A percentile compares a stretch with the other conserved stretches of the same genome.
These are phyloP conservation scores for Rhynchosporium secalis DNA, from an alignment of 2,329 filamentous ascomycete species.

Conservation along the genomic window DNA sequence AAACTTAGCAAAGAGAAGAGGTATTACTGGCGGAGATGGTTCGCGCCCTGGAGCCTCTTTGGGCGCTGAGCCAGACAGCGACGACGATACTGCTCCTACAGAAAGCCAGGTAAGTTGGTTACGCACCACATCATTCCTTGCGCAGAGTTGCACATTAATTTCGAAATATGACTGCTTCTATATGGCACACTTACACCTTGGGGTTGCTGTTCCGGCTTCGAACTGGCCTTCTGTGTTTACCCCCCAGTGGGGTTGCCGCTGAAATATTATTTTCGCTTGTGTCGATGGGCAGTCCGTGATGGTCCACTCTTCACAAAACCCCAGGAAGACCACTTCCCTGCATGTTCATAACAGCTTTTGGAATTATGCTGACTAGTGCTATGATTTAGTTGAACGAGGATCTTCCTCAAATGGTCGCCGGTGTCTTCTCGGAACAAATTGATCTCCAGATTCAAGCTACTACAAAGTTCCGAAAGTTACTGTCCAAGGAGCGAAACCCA, in stretches of 20 bases:
- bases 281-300: slow-evolving; percentile 21
- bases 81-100: slow-evolving; percentile 92
- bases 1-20: slow-evolving; percentile 96
- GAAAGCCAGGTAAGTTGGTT: slow-evolving; percentile 82
- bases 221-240: slow-evolving; percentile 31
- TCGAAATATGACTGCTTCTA: background rate
- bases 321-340: slow-evolving; percentile 18
- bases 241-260: slow-evolving; percentile 37
- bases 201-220: background rate
- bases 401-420: slow-evolving; percentile 95
- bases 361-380: slow-evolving; percentile 28
- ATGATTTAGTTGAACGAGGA: slow-evolving; percentile 83
- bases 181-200: background rate
- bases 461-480: slow-evolving; percentile 96
- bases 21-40: slow-evolving; percentile 78
- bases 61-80: slow-evolving; percentile 89
- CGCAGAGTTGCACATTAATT: background rate
- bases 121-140: slow-evolving; percentile 14
- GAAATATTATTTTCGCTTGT: slow-evolving; percentile 38
- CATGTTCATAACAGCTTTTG: slow-evolving; percentile 6
- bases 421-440: slow-evolving; percentile 98
- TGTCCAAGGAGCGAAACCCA: slow-evolving; percentile 98
- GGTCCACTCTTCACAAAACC: slow-evolving; percentile 23
- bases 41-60: slow-evolving; percentile 76
- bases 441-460: slow-evolving; percentile 96